A percentile compares a stretch with the other conserved stretches of the same genome.
Evolutionary conservation across 1,139 yeast genomes (phyloP).

Genomic region (Nakaseomyces glabratus): DNA sequence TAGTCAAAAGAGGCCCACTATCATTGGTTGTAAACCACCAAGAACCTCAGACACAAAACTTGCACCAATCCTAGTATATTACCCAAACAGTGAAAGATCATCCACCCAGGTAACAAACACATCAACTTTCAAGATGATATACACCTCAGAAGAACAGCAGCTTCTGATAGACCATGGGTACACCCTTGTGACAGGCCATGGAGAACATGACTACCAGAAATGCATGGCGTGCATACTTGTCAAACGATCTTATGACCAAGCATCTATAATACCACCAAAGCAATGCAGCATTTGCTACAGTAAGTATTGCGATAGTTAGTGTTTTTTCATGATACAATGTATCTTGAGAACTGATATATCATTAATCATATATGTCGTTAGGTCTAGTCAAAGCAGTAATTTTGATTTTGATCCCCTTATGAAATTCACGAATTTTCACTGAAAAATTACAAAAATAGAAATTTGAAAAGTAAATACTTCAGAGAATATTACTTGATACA

Average conservation of each 20-base stretch:
- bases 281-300: constrained; percentile 35
- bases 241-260: constrained; percentile 46
- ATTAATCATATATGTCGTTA: too few species aligned
- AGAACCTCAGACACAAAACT: constrained; percentile 33
- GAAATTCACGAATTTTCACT: too few species aligned
- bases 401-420: too few species aligned
- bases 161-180: constrained; percentile 46
- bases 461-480: too few species aligned
- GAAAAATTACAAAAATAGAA: background rate
- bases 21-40: constrained; percentile 47
- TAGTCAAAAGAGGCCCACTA: constrained; percentile 36
- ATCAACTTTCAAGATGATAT: constrained; percentile 52
- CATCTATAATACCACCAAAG: constrained; percentile 25
- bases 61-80: constrained; percentile 48
- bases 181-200: constrained; percentile 40
- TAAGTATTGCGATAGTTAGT: constrained; percentile 36
- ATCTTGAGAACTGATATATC: too few species aligned
- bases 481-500: too few species aligned
- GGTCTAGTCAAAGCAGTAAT: too few species aligned
- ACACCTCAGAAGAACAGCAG: constrained; percentile 36
- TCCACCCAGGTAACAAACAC: constrained; percentile 43
- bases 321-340: too few species aligned
- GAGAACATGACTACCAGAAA: constrained; percentile 36
- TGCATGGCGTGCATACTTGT: constrained; percentile 55
- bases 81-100: too few species aligned